A percentile compares a stretch with the other conserved stretches of the same genome.
Evolutionary conservation across 177 flowering plant species (phyloP).

Genomic region (Vitis hybrid): DNA sequence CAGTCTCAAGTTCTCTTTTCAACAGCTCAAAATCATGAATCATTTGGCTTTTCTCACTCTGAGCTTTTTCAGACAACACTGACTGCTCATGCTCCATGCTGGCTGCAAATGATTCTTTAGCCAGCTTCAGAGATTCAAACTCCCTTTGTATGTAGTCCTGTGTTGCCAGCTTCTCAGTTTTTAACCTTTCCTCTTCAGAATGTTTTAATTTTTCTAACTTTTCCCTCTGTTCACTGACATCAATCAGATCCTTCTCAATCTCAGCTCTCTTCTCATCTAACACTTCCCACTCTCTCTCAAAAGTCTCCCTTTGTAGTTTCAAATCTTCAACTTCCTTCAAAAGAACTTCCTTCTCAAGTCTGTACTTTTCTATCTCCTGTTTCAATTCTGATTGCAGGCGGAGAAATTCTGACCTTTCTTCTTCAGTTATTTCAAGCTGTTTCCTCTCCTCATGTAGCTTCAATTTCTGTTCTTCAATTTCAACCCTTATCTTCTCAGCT

Average conservation of each 20-base stretch:
- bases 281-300: constrained; percentile 79
- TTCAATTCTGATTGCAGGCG: constrained; percentile 63
- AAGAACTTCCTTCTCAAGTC: constrained; percentile 48
- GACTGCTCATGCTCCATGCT: constrained; percentile 57
- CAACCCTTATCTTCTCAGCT: constrained; percentile 47
- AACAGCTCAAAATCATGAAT: constrained; percentile 50
- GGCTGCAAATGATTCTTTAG: constrained; percentile 56
- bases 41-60: constrained; percentile 50
- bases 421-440: constrained; percentile 55
- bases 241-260: constrained; percentile 40
- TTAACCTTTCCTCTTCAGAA: constrained; percentile 52
- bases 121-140: constrained; percentile 48
- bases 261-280: constrained; percentile 57
- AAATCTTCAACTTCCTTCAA: constrained; percentile 64
- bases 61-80: constrained; percentile 39
- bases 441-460: constrained; percentile 42
- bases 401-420: constrained; percentile 53
- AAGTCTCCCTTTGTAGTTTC: constrained; percentile 55
- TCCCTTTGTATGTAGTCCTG: constrained; percentile 46
- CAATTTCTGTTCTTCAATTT: constrained; percentile 40
- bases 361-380: constrained; percentile 51
- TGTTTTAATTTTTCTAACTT: constrained; percentile 39
- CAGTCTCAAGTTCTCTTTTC: constrained; percentile 51
- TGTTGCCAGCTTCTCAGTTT: constrained; percentile 39
- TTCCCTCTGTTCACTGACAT: constrained; percentile 37